A percentile compares a stretch with the other conserved stretches of the same genome.
Conservation (phyloP, 441 rosid species). For the Pelargonium cotyledonis region DNA sequence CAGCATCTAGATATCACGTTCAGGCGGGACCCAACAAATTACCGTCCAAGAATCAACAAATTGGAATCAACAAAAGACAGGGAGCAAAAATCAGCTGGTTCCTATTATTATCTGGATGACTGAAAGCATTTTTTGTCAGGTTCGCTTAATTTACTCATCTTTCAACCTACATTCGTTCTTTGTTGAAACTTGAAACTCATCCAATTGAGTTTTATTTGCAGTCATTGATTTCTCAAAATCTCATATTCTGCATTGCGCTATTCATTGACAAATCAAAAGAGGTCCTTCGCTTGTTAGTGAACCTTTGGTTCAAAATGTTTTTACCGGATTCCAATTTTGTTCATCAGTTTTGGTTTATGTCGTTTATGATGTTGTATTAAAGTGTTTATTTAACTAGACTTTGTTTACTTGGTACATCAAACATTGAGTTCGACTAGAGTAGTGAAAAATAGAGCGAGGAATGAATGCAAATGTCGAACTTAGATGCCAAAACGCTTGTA, state of each 20-base stretch:
- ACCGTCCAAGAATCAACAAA: slow-evolving; percentile 88
- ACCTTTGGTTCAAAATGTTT: slow-evolving; percentile 1
- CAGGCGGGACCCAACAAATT: slow-evolving; percentile 92
- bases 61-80: slow-evolving; percentile 90
- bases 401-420: neutral
- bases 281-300: slow-evolving; percentile 2
- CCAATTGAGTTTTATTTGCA: neutral
- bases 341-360: slow-evolving; percentile 27
- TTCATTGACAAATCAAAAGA: neutral
- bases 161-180: neutral
- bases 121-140: slow-evolving; percentile 29
- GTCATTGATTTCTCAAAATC: neutral
- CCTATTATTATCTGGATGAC: slow-evolving; percentile 88
- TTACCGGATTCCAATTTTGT: neutral
- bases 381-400: neutral
- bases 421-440: neutral
- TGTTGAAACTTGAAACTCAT: neutral
- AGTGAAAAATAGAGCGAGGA: neutral
- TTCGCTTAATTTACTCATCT: slow-evolving; percentile 13
- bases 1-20: slow-evolving; percentile 95
- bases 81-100: slow-evolving; percentile 90
- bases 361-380: neutral
- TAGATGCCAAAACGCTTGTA: neutral
- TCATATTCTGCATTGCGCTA: neutral
- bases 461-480: neutral